Conservation (phyloP, 2,329 filamentous ascomycete species). For the Neopestalotiopsis sp. region DNA sequence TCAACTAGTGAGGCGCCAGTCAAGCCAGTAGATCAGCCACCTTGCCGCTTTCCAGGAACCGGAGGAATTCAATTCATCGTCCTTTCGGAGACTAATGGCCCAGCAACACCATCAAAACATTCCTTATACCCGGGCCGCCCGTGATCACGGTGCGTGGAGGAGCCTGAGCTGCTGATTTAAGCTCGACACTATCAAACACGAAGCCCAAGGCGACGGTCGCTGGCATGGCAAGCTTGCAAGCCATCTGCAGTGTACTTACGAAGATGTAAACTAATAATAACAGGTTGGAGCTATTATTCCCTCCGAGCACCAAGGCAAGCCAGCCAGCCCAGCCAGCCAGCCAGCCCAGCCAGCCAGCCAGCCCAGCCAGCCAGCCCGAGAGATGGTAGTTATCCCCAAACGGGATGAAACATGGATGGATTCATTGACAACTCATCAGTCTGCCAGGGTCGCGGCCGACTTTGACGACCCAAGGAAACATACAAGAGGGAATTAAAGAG, state of each 20-base stretch:
- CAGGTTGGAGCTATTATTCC: too few relatives aligned
- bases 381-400: not conserved
- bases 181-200: not conserved
- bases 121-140: not conserved
- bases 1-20: not conserved
- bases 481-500: not conserved
- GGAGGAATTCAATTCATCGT: too few relatives aligned
- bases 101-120: not conserved
- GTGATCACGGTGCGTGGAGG: not conserved
- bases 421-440: slow-evolving; percentile 11
- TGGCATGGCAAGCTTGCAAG: not conserved
- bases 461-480: not conserved
- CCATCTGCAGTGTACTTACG: not conserved
- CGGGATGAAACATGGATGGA: slow-evolving; percentile 6
- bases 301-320: too few relatives aligned
- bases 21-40: not conserved
- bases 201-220: not conserved
- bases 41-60: too few relatives aligned
- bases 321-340: too few relatives aligned
- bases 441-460: slow-evolving; percentile 1
- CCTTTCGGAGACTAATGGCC: not conserved
- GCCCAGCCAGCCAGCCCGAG: too few relatives aligned
- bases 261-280: not conserved
- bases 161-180: not conserved
- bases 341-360: too few relatives aligned